Conservation (phyloP, 1,284 basidiomycete species). For the Malassezia vespertilionis region DNA sequence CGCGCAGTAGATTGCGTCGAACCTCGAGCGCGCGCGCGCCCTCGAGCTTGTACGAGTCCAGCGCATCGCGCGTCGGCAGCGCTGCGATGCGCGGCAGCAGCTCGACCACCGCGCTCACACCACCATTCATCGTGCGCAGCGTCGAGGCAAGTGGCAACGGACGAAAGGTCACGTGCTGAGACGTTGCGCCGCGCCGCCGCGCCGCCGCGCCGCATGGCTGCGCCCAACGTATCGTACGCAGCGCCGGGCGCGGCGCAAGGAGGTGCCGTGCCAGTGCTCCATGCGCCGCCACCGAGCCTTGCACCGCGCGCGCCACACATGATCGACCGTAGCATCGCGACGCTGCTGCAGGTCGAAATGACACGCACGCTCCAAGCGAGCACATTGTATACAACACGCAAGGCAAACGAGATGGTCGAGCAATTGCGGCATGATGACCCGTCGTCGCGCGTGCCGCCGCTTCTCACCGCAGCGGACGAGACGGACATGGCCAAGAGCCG, state of each 20-base stretch:
- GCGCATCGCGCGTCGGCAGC: slow-evolving; percentile 9
- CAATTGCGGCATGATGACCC: slow-evolving; percentile 10
- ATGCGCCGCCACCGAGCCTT: neutral
- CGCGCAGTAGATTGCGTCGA: slow-evolving; percentile 4
- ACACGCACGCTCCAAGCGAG: slow-evolving; percentile 2
- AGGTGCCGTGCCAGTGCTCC: neutral
- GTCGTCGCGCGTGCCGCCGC: slow-evolving; percentile 9
- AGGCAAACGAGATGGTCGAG: slow-evolving; percentile 13
- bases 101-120: slow-evolving; percentile 10
- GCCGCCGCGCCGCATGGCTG: slow-evolving; percentile 1
- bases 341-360: slow-evolving; percentile 10
- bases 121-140: neutral
- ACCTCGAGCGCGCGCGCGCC: slow-evolving; percentile 1
- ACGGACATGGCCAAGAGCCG: slow-evolving; percentile 55
- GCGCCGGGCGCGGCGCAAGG: neutral
- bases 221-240: neutral
- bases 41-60: slow-evolving; percentile 7
- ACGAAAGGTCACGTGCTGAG: neutral
- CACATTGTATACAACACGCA: slow-evolving; percentile 5
- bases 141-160: neutral
- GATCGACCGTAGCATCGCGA: slow-evolving; percentile 4
- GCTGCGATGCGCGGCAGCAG: slow-evolving; percentile 16
- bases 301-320: neutral
- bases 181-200: neutral
- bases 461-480: slow-evolving; percentile 6